Base-by-base conservation (phyloP, 1,139 yeast species). In the Saccharomycopsis crataegensis region DNA sequence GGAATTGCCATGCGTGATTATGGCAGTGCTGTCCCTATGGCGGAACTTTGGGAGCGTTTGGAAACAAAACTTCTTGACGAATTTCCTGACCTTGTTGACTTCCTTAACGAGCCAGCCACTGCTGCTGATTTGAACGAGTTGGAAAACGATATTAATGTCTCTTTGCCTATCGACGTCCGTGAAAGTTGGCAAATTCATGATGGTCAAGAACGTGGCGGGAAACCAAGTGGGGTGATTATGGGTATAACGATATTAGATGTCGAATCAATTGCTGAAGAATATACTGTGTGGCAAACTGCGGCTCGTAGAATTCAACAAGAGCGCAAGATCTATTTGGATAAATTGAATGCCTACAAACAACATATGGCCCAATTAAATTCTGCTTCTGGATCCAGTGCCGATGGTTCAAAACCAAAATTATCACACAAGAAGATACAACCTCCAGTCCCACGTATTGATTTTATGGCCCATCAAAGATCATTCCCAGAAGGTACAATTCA, bases 51-150 rank as follows among this genome's bases (percentile, higher is more conserved):
- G 95, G 79, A 77, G 58, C 75, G 90, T 58, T 76, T 87, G 59
- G 91, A 84, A 62, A 67, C 72, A 44, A 86, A 91, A 87, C 71
- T 86, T 57, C 94, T 86, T 47, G 79, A 79, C 51, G 85, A 84
- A 66, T 87, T 83, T 64, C 93, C 95, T 1, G 96, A 87, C 66
- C 76, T 87, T 55, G 83, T 74, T 49, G 95, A 87, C 65, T 82
- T 80, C 66, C 69, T 87, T 63, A 78, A 81, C 60, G 78, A 77
- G 57, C 87, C 88, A 5, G 94, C 81, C 9, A 84, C 93, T 3
- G 74, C 79, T 31, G 85, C 86, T 37, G 95, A 87, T 66, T 74
- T 87, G 64, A 83, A 83, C 66, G 93, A 85, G 61, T 76, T 87
- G 60, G 94, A 86, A 65, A 77, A 77, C 58, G 94, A 86, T 65